Evolutionary conservation across 495 filamentous ascomycete genomes (phyloP), one percentile per base, ranked within the genome.

Genomic region (Hypomontagnella monticulosa): DNA sequence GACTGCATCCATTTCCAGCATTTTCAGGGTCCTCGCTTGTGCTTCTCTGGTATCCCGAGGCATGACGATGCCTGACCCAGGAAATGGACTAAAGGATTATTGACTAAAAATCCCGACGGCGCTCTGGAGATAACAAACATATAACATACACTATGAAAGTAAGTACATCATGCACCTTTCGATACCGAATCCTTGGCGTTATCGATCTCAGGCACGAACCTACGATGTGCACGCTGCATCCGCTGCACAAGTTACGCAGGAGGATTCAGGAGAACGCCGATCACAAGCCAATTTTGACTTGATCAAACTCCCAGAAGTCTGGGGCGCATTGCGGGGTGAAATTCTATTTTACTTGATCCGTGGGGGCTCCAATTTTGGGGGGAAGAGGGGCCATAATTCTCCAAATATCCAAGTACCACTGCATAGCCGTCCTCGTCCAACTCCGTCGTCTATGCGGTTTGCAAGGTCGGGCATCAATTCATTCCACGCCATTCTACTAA

Each of bases 291-390:
- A 52, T 52, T 48, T 16, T n/a, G 57, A 56, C 18, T 44, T 43
- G 51, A 40, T 30, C 33, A 62, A 38, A 67, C 46, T 36, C 30
- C 54, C 32, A 57, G 19, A 53, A 68, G 65, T 68, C 65, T 53
- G 65, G 65, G 65, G 65, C 50, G 52, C 59, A 63, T 68, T 54
- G 59, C 49, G 65, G 59, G 65, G 65, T 2, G 50, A 46, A 37
- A 48, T 66, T 49, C 49, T 58, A 43, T 48, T 52, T 58, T 62
- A 19, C 14, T 37, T 54, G 20, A 33, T 54, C 49, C 50, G 58
- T 62, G 58, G 58, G 58, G 58, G 58, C 7, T n/a, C 15, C 16
- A 14, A 19, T 14, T 59, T 51, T 19, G 48, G 48, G 48, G 48
- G 18, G 36, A 37, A 27, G 23, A 6, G 23, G 23, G 23, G 6